Evolutionary conservation across 768 basidiomycete species (phyloP).

Genomic region (Cyathus striatus): DNA sequence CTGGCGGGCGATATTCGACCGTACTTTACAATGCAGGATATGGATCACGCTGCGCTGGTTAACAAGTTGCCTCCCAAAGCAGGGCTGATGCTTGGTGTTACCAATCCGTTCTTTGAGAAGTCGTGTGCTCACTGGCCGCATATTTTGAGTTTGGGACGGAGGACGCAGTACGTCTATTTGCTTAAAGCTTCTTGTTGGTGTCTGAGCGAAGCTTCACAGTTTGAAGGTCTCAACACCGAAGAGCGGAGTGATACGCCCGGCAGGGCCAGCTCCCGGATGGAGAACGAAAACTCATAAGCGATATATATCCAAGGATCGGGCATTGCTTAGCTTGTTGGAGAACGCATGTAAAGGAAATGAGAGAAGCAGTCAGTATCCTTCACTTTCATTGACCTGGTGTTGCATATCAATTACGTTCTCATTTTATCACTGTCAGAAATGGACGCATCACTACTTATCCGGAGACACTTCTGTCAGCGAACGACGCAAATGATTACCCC

Average conservation of each 20-base stretch:
- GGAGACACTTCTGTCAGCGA: slow-evolving; percentile 79
- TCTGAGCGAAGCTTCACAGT: no score
- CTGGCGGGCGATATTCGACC: slow-evolving; percentile 83
- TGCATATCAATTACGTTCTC: not conserved
- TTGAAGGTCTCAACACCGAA: slow-evolving; percentile 8
- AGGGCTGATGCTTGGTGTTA: slow-evolving; percentile 77
- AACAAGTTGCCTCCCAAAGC: slow-evolving; percentile 78
- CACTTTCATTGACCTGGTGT: slow-evolving; percentile 3
- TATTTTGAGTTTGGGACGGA: slow-evolving; percentile 62
- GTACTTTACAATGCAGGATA: slow-evolving; percentile 95
- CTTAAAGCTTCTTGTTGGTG: not conserved
- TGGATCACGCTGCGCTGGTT: slow-evolving; percentile 70
- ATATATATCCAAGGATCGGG: slow-evolving; percentile 79
- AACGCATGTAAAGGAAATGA: slow-evolving; percentile 45
- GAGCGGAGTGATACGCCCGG: slow-evolving; percentile 21
- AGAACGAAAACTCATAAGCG: slow-evolving; percentile 75
- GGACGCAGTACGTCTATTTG: slow-evolving; percentile 31
- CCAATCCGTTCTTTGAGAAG: slow-evolving; percentile 82
- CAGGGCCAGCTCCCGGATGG: slow-evolving; percentile 70
- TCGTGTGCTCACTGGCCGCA: slow-evolving; percentile 86
- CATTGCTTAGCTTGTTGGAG: slow-evolving; percentile 70
- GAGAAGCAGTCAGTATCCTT: slow-evolving; percentile 40
- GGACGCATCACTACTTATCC: slow-evolving; percentile 59
- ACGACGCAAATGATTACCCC: slow-evolving; percentile 87
- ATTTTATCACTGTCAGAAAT: slow-evolving; percentile 34